These are phyloP conservation scores for Colletotrichum camelliae DNA, from an alignment of 2,329 filamentous ascomycete genomes.

Conservation along the genomic window DNA sequence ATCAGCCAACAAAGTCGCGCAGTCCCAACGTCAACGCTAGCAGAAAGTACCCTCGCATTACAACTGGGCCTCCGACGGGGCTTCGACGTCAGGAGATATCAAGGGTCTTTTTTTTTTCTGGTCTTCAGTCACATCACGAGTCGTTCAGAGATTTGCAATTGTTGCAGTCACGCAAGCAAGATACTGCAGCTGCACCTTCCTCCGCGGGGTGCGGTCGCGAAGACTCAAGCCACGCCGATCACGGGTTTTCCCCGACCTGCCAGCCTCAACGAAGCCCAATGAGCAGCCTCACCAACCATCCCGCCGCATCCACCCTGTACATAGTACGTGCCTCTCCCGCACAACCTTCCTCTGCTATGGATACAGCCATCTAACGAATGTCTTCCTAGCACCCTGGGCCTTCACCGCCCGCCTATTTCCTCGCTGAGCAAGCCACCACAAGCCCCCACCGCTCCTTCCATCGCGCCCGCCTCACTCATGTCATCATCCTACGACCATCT, in stretches of 20 bases:
- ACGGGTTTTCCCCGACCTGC: background rate
- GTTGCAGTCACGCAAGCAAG: background rate
- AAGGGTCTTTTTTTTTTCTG: background rate
- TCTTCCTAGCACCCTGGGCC: background rate
- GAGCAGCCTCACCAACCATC: slow-evolving; percentile 5
- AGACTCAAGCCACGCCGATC: slow-evolving; percentile 1
- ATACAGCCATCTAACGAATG: background rate
- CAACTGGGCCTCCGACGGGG: background rate
- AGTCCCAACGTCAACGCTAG: background rate
- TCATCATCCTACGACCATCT: background rate
- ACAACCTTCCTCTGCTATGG: background rate
- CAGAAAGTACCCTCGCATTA: background rate
- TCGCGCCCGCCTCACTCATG: slow-evolving; percentile 2
- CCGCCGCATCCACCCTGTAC: background rate
- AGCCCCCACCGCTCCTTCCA: background rate
- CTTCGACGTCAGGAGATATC: background rate
- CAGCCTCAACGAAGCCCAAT: slow-evolving; percentile 3
- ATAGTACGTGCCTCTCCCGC: background rate
- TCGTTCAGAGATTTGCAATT: background rate
- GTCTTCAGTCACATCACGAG: background rate
- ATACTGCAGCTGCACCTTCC: background rate
- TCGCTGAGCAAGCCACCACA: background rate
- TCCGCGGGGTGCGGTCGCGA: background rate
- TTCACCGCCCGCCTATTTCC: background rate
- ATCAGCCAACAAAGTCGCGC: background rate